Evolutionary conservation across 345 rosid genomes (phyloP).

Genomic region (Pistacia atlantica): DNA sequence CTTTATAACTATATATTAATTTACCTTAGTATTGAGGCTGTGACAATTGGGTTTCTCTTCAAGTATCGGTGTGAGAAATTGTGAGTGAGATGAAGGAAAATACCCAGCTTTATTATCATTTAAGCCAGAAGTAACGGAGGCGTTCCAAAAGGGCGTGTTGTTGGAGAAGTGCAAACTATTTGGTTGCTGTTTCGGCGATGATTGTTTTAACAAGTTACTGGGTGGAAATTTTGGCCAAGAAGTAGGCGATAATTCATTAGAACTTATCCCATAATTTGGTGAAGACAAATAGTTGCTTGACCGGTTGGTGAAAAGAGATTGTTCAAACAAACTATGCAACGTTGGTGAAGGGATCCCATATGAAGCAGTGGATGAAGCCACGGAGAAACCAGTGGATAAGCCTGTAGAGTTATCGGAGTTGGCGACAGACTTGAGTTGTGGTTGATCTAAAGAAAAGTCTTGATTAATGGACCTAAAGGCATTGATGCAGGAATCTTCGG

Average conservation of each 20-base stretch:
- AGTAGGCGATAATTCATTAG: slow-evolving; percentile 32
- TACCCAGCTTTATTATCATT: slow-evolving; percentile 32
- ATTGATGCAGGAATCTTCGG: slow-evolving; percentile 34
- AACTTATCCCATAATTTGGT: slow-evolving; percentile 24
- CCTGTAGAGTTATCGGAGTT: slow-evolving; percentile 33
- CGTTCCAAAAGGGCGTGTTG: slow-evolving; percentile 49
- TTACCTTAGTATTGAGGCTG: slow-evolving; percentile 31
- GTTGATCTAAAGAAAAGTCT: slow-evolving; percentile 38
- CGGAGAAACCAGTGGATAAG: slow-evolving; percentile 24
- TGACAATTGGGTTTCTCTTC: slow-evolving; percentile 42
- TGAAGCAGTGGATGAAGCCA: slow-evolving; percentile 26
- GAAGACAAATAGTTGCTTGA: slow-evolving; percentile 36
- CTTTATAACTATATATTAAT: no score
- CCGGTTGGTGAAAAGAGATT: slow-evolving; percentile 36
- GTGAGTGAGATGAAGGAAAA: slow-evolving; percentile 35
- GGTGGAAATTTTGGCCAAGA: slow-evolving; percentile 48
- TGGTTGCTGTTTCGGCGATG: slow-evolving; percentile 36
- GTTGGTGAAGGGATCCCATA: slow-evolving; percentile 43
- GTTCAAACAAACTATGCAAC: slow-evolving; percentile 47
- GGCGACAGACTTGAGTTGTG: slow-evolving; percentile 32
- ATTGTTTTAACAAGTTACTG: slow-evolving; percentile 34
- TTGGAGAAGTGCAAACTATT: slow-evolving; percentile 47
- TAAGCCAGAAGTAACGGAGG: slow-evolving; percentile 27
- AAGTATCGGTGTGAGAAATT: slow-evolving; percentile 31
- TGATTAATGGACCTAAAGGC: slow-evolving; percentile 32